Evolutionary conservation across 129 eudicot species (phyloP), one percentile per base, ranked within the genome.

Genomic region (Erigeron canadensis): DNA sequence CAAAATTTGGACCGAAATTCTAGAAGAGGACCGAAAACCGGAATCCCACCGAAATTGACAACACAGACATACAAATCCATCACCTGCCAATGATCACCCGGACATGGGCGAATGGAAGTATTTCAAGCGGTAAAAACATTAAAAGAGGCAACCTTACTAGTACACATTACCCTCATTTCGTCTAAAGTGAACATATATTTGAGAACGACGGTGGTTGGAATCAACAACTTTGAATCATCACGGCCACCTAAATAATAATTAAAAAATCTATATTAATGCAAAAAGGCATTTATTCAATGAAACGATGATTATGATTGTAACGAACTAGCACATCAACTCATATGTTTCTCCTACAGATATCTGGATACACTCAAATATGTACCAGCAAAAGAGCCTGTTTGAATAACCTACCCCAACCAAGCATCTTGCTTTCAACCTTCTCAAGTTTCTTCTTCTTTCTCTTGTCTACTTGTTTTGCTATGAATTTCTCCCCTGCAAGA

Each of bases 341-440:
- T 51, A n/a, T 37, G 48, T 51, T 37, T 51, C 73, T 51, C 46
- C 37, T 68, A 15, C 63, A 69, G 62, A 34, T 23, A 48, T 28
- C 12, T 37, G 5, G 2, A 64, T 42, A 63, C 16, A 40, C 34
- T n/a, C 40, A 43, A 4, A 44, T 69, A 65, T 42, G 48, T 15
- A 40, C 43, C 54, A 48, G n/a, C 18, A 61, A 40, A 16, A 41
- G 38, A 28, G 11, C 22, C 21, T 16, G 28, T 53, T 41, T 40
- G 37, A 41, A 67, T 75, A 63, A 37, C 83, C 62, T 88, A 95
- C 99, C 99, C 99, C 99, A 95, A 56, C 99, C 97, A 76, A 95
- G 96, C 99, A 95, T 95, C 92, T 90, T 95, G 74, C 80, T 82
- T 80, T 95, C 99, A 51, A 95, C 90, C 82, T 88, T 88, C 86